phyloP scores from a whole-genome alignment of 1,284 basidiomycete species.

The Salmacisia buchloeana region DNA sequence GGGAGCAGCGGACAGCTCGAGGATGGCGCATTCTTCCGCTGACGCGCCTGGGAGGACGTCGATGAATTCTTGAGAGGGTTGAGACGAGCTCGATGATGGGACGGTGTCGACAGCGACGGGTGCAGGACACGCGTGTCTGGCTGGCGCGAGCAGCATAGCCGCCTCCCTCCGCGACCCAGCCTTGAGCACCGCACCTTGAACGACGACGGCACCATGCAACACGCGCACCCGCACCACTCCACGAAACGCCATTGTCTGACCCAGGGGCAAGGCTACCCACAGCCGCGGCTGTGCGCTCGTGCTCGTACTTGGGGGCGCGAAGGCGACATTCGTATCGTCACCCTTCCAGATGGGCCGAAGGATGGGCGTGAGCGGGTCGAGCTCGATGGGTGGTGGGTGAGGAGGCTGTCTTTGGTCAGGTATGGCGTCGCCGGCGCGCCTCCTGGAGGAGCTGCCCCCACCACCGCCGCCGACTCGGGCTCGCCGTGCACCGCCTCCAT shows the following conservation, averaged over 20 bases:
- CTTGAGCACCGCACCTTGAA: neutral
- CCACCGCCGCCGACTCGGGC: no score
- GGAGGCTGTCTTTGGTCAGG: no score
- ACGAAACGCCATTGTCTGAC: neutral
- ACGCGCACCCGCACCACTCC: neutral
- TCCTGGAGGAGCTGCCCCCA: no score
- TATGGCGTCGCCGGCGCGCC: no score
- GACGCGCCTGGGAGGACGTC: neutral
- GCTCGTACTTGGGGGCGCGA: no score
- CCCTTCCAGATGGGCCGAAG: slow-evolving; percentile 4
- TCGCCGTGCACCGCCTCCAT: no score
- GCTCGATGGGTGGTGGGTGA: no score
- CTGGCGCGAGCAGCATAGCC: neutral
- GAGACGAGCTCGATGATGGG: neutral
- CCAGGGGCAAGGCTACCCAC: neutral
- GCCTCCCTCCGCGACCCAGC: neutral
- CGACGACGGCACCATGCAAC: neutral
- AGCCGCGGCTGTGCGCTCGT: neutral
- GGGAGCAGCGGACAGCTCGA: neutral
- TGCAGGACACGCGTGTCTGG: neutral
- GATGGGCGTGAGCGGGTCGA: neutral
- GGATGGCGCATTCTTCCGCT: neutral
- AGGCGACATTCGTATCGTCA: neutral
- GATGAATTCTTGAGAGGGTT: neutral
- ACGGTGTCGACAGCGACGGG: neutral